Evolutionary conservation across 2,329 filamentous ascomycete genomes (phyloP), one percentile per base, ranked within the genome.

Genomic region (Aspergillus japonicus): DNA sequence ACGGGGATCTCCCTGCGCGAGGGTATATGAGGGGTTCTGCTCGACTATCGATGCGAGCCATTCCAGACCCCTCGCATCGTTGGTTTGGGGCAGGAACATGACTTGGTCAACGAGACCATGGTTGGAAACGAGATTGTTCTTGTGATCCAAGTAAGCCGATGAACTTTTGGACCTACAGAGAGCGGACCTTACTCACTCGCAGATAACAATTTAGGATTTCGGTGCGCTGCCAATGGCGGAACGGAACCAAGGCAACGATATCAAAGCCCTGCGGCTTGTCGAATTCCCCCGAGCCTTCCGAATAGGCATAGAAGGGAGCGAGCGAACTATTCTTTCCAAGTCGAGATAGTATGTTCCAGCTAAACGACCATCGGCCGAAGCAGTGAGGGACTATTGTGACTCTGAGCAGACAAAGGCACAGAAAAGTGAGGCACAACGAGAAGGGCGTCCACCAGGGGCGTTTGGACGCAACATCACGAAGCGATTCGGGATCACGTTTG

Each of bases 41-140:
- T 66, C 65, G 14, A 78, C 68, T 8, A 73, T 65, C 2, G 69
- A 63, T 14, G 71, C 56, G 5, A 80, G 68, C 70, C 74, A 80
- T 47, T 68, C 66, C 19, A 79, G 64, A 58, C 77, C 75, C 44
- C 66, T 63, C 16, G 69, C 57, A 19, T 75, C 68, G 11, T 71
- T 61, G 3, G 76, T 79, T 29, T 76, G 72, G 16, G 75, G 73
- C n/a, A 79, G 64, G 60, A 77, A 80, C n/a, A 75, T 60, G 5
- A 80, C 77, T 58, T 77, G 69, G 54, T 80, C 77, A 8, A 80
- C 68, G 39, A 77, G 72, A 5, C 78, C 78, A 56, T 73, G 71
- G 60, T 78, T 76, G 5, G 65, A 60, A 16, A 68, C 72, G 10
- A 80, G 64, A 50, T 80, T 80, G 63, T 70, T 71, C 71, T 75